These are phyloP conservation scores for Beta macrorhiza DNA, from an alignment of 179 eudicot species.

Conservation along the genomic window DNA sequence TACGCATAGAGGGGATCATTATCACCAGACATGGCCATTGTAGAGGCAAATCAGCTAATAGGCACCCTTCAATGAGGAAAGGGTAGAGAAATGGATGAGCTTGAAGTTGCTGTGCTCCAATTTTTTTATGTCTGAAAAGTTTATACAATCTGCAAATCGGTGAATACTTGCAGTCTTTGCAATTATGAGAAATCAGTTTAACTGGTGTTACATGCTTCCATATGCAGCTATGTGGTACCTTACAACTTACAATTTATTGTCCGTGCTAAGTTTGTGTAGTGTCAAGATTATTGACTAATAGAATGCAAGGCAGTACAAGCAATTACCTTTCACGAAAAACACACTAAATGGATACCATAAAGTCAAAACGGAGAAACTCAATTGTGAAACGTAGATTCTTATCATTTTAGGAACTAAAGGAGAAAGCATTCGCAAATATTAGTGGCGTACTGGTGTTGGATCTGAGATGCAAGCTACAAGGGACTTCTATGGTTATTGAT, in stretches of 20 bases:
- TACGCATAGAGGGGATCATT: neutral
- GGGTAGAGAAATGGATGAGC: neutral
- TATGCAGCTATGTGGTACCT: neutral
- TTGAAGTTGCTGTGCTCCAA: neutral
- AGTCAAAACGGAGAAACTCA: too few species aligned
- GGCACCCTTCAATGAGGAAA: neutral
- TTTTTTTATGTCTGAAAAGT: neutral
- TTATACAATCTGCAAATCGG: neutral
- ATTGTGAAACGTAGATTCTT: neutral
- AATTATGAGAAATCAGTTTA: neutral
- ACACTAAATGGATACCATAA: too few species aligned
- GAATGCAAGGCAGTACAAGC: too few species aligned
- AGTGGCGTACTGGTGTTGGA: neutral
- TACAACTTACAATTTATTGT: neutral
- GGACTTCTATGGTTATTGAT: neutral
- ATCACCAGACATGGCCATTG: neutral
- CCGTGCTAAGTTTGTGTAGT: neutral
- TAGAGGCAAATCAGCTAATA: neutral
- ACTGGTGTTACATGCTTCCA: neutral
- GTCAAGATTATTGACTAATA: neutral
- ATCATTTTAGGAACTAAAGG: neutral
- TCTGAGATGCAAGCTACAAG: neutral
- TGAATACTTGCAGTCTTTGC: neutral
- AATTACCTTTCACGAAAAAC: too few species aligned
- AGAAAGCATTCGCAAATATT: neutral